These are phyloP conservation scores for Coemansia guatemalensis DNA, from an alignment of 192 early-diverging fungal genomes.

Conservation along the genomic window DNA sequence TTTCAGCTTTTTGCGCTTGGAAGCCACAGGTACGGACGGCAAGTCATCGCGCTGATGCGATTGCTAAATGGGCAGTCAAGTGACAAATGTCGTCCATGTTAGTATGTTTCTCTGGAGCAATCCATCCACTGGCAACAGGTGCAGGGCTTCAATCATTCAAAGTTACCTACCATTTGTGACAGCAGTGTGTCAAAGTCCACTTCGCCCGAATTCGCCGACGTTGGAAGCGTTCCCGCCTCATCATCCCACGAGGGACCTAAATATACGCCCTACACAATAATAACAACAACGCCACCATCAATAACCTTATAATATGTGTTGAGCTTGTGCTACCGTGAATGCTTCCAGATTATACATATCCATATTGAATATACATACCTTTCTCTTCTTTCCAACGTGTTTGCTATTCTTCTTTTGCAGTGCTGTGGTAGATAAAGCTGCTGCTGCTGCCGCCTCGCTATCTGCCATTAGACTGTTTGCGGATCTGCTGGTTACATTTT, in stretches of 20 bases:
- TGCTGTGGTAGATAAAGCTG: background rate
- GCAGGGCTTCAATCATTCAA: no score
- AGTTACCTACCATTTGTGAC: constrained; percentile 41
- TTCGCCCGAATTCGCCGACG: constrained; percentile 30
- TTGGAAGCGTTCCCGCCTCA: constrained; percentile 42
- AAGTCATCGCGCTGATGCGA: constrained; percentile 4
- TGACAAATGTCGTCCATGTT: background rate
- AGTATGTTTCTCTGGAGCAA: background rate
- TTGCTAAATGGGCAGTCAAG: constrained; percentile 6
- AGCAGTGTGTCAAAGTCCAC: constrained; percentile 49
- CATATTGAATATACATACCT: constrained; percentile 19
- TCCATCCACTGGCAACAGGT: background rate
- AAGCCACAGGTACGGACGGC: background rate
- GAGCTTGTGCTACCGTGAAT: background rate
- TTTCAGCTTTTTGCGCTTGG: background rate
- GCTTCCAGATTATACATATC: background rate
- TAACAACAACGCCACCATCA: background rate
- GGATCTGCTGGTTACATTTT: background rate
- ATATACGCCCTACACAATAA: constrained; percentile 27
- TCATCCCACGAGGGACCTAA: constrained; percentile 53
- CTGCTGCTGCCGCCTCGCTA: background rate
- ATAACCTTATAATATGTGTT: background rate
- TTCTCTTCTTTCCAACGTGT: constrained; percentile 33
- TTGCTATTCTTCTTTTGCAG: constrained; percentile 13
- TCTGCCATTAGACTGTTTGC: background rate